These are phyloP conservation scores for Wallacemonas sp. DNA, from an alignment of 208 protist species.

Conservation along the genomic window DNA sequence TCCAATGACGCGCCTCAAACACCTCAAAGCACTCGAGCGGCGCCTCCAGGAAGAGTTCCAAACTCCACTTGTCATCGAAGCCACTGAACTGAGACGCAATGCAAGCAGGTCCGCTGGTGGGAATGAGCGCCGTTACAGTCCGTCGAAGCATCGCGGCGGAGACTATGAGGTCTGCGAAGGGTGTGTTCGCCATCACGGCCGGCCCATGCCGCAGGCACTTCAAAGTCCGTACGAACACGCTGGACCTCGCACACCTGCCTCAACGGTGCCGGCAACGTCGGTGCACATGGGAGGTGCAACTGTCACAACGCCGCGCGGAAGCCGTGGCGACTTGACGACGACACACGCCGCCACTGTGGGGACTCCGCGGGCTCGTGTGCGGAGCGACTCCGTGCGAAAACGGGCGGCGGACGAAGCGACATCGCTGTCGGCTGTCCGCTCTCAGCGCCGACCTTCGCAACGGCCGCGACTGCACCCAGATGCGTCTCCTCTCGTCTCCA, in stretches of 20 bases:
- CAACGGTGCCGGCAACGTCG: too few relatives aligned
- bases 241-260: neutral
- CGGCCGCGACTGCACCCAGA: too few relatives aligned
- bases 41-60: conserved; percentile 16
- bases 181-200: conserved; percentile 10
- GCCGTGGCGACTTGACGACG: too few relatives aligned
- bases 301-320: too few relatives aligned
- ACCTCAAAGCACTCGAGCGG: conserved; percentile 8
- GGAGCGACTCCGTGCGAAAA: too few relatives aligned
- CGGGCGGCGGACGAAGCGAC: too few relatives aligned
- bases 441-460: too few relatives aligned
- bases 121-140: conserved; percentile 26
- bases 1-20: neutral
- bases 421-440: too few relatives aligned
- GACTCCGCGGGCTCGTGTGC: too few relatives aligned
- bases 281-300: too few relatives aligned
- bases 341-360: too few relatives aligned
- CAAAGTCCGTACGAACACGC: neutral
- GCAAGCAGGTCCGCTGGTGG: neutral
- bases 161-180: conserved; percentile 39
- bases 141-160: conserved; percentile 23
- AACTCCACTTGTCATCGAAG: conserved; percentile 7
- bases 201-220: neutral
- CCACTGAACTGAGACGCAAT: neutral
- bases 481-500: too few relatives aligned